Evolutionary conservation across 768 basidiomycete species (phyloP), one percentile per base, ranked within the genome.

Genomic region (Stropharia rugosoannulata): DNA sequence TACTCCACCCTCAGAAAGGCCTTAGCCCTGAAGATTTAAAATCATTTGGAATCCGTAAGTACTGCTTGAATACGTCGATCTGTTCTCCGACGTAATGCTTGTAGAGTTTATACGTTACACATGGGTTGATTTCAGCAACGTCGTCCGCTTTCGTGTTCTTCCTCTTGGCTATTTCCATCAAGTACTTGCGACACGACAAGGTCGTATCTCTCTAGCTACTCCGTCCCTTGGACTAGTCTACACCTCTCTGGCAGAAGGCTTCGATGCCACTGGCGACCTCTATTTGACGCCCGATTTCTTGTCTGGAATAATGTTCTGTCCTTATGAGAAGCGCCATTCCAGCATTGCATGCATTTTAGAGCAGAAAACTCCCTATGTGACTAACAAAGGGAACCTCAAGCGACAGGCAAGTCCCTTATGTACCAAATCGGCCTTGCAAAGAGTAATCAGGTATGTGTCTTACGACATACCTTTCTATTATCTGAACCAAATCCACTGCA

Each of bases 321-420:
- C 76, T 25, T 87, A 84, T 58, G 80, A 82, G 0, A 75, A 76
- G 0, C 77, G 78, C 0, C 84, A 87, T 59, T 80, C 75, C 5
- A 77, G 71, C 49, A 68, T 88, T 25, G 74, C 85, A 68, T 87
- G 87, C 4, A 80, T 76, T 69, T 85, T 87, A 63, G 72, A 88
- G 61, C 78, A 84, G 58, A 83, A 82, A 60, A 58, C 64, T 0
- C 73, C 80, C 1, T 52, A 72, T 40, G 62, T 55, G n/a, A n/a
- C n/a, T n/a, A n/a, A n/a, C n/a, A n/a, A n/a, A n/a, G n/a, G n/a
- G n/a, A n/a, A n/a, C n/a, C n/a, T n/a, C n/a, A n/a, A n/a, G n/a
- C 9, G 51, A 53, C 15, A 49, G n/a, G n/a, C 56, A 22, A 22
- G 22, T 3, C 13, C 29, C 2, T 3, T 59, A n/a, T 62, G 60